Evolutionary conservation across 805 yeast genomes (phyloP), one percentile per base, ranked within the genome.

Genomic region (Hermanozyma aechmeae): DNA sequence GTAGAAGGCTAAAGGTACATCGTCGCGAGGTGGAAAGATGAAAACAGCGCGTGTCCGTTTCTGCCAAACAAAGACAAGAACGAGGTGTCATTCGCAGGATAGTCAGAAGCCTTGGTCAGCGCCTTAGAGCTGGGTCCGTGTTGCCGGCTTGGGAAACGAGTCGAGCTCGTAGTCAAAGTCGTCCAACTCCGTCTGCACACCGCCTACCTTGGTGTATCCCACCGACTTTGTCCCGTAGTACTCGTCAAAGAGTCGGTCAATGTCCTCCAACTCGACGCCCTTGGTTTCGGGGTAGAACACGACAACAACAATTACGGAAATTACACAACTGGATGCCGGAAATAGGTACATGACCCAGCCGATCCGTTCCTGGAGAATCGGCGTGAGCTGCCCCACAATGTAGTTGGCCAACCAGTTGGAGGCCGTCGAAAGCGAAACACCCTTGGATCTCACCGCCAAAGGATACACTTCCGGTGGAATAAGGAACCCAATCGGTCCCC

Each of bases 401-500:
- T 58, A 63, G 40, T 63, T 63, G 20, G 65, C 61, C 13, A 62
- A 40, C 69, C 69, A 63, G 38, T 63, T 63, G 25, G 65, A 50
- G 4, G 68, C 66, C 3, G 66, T 62, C 3, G 67, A 58, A 6
- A 63, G 38, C 7, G 67, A 61, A 8, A 61, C 68, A 12, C 69
- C 69, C 37, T 61, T 61, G 18, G 64, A 46, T 31, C 69, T 41
- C 21, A 61, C 56, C 8, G 65, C 57, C 31, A 63, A 46, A 9
- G 68, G 68, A 32, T 51, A 58, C 23, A 59, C 65, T 37, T 62
- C 69, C 2, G 68, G 67, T 2, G 67, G 67, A 23, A 61, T 52
- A 24, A 62, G 51, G 25, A 58, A 62, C 13, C 67, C 68, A 16
- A 62, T 52, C 5, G 69, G 69, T 4, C 69, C 69, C 68, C 68